A percentile compares a stretch with the other conserved stretches of the same genome.
Evolutionary conservation across 352 stramenopile genomes (phyloP).

Genomic region (Lagenidium sp.): DNA sequence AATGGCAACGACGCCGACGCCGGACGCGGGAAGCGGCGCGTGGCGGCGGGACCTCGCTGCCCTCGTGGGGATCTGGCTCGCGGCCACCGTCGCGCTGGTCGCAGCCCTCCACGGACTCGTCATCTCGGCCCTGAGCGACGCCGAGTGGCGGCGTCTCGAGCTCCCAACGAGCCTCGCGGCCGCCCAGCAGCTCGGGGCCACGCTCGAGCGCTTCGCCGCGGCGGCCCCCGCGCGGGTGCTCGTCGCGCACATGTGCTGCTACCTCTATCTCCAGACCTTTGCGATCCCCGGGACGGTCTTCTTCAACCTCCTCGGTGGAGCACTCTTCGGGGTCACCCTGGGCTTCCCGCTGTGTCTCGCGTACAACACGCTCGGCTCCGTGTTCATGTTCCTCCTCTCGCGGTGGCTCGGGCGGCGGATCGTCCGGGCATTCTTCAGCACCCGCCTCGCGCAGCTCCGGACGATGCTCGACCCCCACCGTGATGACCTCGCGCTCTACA

Average conservation of each 20-base stretch:
- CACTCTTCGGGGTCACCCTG: conserved; percentile 54
- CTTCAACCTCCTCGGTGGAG: conserved; percentile 68
- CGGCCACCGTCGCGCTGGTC: conserved; percentile 21
- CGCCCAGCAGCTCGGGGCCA: conserved; percentile 56
- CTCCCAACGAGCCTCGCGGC: conserved; percentile 51
- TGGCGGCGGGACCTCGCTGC: conserved; percentile 49
- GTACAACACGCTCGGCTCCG: conserved; percentile 77
- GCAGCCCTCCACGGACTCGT: conserved; percentile 47
- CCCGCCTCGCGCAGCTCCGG: conserved; percentile 35
- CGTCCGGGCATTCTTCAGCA: conserved; percentile 41
- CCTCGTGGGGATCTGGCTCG: conserved; percentile 31
- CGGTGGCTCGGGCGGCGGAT: conserved; percentile 39
- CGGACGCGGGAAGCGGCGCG: conserved; percentile 1
- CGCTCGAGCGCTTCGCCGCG: conserved; percentile 41
- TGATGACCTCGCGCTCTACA: conserved; percentile 76
- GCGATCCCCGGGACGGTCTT: conserved; percentile 75
- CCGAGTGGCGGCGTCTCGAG: conserved; percentile 41
- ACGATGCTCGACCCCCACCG: conserved; percentile 52
- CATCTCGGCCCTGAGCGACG: conserved; percentile 33
- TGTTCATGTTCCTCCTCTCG: conserved; percentile 72
- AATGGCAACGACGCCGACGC: too few species aligned
- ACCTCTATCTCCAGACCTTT: conserved; percentile 75
- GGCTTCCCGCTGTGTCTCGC: conserved; percentile 66
- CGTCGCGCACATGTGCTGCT: conserved; percentile 59
- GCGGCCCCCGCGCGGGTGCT: conserved; percentile 29